Conservation (phyloP, 2,329 filamentous ascomycete genomes). For the Alternaria novae-zelandiae region DNA sequence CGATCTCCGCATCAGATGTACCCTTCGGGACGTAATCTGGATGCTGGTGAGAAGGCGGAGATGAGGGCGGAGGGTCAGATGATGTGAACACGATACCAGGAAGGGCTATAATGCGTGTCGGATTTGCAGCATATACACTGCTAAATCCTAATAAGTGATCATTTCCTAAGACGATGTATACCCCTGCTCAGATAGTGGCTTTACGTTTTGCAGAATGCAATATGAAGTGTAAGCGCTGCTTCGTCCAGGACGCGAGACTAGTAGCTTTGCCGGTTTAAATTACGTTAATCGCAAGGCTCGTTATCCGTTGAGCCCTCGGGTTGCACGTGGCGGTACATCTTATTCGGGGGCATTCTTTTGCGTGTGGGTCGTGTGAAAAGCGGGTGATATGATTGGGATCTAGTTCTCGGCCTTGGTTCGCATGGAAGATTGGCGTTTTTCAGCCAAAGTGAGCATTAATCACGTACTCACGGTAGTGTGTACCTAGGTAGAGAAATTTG, state of each 20-base stretch:
- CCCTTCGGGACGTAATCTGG: background rate
- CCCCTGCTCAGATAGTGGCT: background rate
- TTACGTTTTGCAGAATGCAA: background rate
- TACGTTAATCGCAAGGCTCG: background rate
- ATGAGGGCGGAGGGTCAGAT: background rate
- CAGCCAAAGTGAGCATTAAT: background rate
- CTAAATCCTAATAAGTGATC: background rate
- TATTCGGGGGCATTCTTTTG: background rate
- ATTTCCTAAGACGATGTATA: background rate
- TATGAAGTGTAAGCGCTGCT: background rate
- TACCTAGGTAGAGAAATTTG: background rate
- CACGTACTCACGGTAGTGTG: background rate
- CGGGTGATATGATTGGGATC: background rate
- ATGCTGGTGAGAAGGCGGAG: background rate
- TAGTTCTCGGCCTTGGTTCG: background rate
- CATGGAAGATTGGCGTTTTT: background rate
- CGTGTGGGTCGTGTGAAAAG: background rate
- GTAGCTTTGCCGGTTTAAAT: background rate
- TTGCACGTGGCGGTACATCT: background rate
- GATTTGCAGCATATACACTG: background rate
- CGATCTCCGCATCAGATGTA: background rate
- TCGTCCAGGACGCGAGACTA: background rate
- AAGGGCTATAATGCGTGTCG: background rate
- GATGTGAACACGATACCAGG: background rate
- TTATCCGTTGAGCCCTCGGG: background rate